Evolutionary conservation across 2,329 filamentous ascomycete genomes (phyloP), one percentile per base, ranked within the genome.

Genomic region (Talaromyces marneffei): DNA sequence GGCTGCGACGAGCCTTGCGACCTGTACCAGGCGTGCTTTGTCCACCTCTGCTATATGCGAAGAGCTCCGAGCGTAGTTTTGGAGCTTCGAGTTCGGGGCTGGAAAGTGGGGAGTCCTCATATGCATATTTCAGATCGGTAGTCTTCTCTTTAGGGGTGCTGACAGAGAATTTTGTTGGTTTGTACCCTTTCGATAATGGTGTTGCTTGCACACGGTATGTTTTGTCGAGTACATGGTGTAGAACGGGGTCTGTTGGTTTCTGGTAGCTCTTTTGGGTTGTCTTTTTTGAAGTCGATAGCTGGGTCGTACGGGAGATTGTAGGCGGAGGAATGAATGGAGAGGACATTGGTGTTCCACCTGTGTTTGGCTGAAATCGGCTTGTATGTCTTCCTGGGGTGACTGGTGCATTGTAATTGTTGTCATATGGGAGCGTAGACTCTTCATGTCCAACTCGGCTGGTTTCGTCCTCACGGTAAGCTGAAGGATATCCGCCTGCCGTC

Each of bases 121-220:
- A 70, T 14, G 63, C 65, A 60, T 71, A 72, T 61, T 66, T 70
- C 5, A 67, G 65, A 3, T 68, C 65, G 8, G 29, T 14, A 7
- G 69, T 31, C 4, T 68, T 68, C 2, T 63, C 59, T 25, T 74
- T 72, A 1, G 72, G 74, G 0, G 61, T 63, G 0, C 20, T 75
- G 35, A 69, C 63, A 23, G 65, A 68, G 67, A 72, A 73, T 62
- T 72, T 73, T 63, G 72, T 67, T 14, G 61, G 57, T 57, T 60
- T 59, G 53, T 57, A 63, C 61, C 79, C 77, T 42, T 77, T 78
- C 9, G 86, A 88, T 66, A 94, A 87, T 0, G 94, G 94, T 9
- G 94, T 99, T 5, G 93, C 91, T 75, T 95, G 91, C 25, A 99
- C 83, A 33, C 93, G 90, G 78, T 96, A 99, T 62, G 90, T 97